Evolutionary conservation across 2,329 filamentous ascomycete species (phyloP).

Genomic region (Dryadomyces quercivorus): DNA sequence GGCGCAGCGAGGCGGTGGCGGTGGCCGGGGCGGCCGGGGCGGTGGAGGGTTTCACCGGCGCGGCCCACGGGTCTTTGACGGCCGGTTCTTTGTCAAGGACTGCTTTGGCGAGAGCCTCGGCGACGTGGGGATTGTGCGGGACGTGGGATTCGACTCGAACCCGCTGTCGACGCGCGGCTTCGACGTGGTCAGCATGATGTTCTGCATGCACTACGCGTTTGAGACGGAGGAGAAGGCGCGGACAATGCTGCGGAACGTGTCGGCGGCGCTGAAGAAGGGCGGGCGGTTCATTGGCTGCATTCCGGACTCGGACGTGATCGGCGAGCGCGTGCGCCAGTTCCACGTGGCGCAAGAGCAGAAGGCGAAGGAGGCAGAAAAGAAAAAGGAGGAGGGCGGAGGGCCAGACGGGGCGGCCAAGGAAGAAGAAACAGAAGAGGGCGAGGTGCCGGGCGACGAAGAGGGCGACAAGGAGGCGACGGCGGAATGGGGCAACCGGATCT

Average conservation of each 20-base stretch:
- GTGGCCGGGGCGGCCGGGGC: slow-evolving; percentile 33
- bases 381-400: slow-evolving; percentile 19
- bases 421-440: slow-evolving; percentile 28
- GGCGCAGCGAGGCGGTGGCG: slow-evolving; percentile 41
- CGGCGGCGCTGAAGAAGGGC: slow-evolving; percentile 81
- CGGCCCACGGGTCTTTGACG: slow-evolving; percentile 59
- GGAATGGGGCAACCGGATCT: slow-evolving; percentile 89
- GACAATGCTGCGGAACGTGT: slow-evolving; percentile 87
- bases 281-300: slow-evolving; percentile 91
- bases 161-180: slow-evolving; percentile 68
- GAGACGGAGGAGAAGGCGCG: slow-evolving; percentile 83
- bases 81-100: slow-evolving; percentile 80
- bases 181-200: slow-evolving; percentile 98
- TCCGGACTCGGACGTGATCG: slow-evolving; percentile 90
- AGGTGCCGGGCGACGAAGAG: slow-evolving; percentile 30
- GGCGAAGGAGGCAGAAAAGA: slow-evolving; percentile 22
- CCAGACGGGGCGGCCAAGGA: slow-evolving; percentile 23
- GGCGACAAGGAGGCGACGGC: slow-evolving; percentile 39
- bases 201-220: slow-evolving; percentile 98
- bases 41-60: slow-evolving; percentile 25
- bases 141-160: slow-evolving; percentile 79
- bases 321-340: slow-evolving; percentile 63
- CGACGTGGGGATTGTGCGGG: slow-evolving; percentile 66
- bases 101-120: slow-evolving; percentile 80
- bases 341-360: slow-evolving; percentile 38